Conservation (phyloP, 1,284 basidiomycete genomes). For the Ceratobasidium sp. region DNA sequence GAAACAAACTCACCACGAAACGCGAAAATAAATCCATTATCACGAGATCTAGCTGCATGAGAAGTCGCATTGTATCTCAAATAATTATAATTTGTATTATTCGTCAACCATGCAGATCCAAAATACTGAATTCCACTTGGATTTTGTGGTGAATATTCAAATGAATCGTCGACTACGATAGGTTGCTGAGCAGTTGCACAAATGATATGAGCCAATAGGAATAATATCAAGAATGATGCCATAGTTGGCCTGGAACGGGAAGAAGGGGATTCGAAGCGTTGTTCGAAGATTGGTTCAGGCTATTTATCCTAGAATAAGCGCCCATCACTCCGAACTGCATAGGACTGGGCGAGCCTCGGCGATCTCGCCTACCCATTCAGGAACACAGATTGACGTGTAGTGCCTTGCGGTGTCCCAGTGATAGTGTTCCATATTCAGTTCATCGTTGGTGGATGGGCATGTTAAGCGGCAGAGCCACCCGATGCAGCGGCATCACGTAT, state of each 20-base stretch:
- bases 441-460: too few relatives aligned
- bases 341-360: background rate
- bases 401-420: too few relatives aligned
- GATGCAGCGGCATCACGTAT: too few relatives aligned
- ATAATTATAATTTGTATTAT: background rate
- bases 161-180: background rate
- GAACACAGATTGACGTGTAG: too few relatives aligned
- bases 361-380: too few relatives aligned
- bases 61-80: background rate
- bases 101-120: background rate
- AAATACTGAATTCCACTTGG: background rate
- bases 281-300: background rate
- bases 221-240: background rate
- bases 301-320: background rate
- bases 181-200: background rate
- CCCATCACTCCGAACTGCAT: background rate
- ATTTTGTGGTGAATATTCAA: background rate
- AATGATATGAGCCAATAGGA: background rate
- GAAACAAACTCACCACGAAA: background rate
- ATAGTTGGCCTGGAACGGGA: background rate
- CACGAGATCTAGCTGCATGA: background rate
- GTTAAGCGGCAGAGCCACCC: too few relatives aligned
- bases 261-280: background rate
- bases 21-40: background rate
- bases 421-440: too few relatives aligned